Evolutionary conservation across 805 yeast species (phyloP).

Genomic region (Sungouiella blattae): DNA sequence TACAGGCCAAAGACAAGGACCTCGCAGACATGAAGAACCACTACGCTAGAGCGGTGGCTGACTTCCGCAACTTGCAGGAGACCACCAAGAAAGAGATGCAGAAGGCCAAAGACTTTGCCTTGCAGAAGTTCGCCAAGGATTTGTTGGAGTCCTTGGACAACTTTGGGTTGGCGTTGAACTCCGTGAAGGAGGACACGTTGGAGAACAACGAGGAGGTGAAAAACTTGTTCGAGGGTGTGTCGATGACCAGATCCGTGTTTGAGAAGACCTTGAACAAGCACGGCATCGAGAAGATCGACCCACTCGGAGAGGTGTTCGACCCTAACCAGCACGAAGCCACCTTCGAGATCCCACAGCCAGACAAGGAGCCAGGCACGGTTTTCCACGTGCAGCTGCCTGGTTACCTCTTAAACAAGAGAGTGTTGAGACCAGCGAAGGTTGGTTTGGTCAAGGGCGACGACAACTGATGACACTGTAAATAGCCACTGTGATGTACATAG

Average conservation of each 20-base stretch:
- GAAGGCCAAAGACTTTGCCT: constrained; percentile 85
- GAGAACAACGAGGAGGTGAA: constrained; percentile 45
- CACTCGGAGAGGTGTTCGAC: constrained; percentile 80
- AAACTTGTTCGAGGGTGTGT: constrained; percentile 81
- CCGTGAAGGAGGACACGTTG: constrained; percentile 63
- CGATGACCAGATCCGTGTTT: constrained; percentile 83
- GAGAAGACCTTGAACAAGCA: constrained; percentile 78
- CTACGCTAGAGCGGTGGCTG: constrained; percentile 81
- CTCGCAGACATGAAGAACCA: constrained; percentile 79
- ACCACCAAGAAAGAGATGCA: constrained; percentile 83
- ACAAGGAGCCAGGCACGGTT: constrained; percentile 87
- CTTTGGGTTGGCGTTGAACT: constrained; percentile 78
- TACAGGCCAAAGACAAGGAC: constrained; percentile 64
- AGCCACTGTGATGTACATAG: constrained; percentile 4
- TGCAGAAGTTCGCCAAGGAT: constrained; percentile 89
- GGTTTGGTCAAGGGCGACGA: constrained; percentile 72
- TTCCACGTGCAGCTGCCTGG: constrained; percentile 93
- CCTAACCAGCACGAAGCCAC: constrained; percentile 93
- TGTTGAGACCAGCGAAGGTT: constrained; percentile 92
- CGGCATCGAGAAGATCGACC: constrained; percentile 78
- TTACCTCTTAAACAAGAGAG: constrained; percentile 79
- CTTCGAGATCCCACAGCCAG: constrained; percentile 82
- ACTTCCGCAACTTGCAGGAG: constrained; percentile 88
- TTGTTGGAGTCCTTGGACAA: constrained; percentile 86
- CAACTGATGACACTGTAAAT: constrained; percentile 8